phyloP scores from a whole-genome alignment of 2,329 filamentous ascomycete species.

The Botrytis medusae region DNA sequence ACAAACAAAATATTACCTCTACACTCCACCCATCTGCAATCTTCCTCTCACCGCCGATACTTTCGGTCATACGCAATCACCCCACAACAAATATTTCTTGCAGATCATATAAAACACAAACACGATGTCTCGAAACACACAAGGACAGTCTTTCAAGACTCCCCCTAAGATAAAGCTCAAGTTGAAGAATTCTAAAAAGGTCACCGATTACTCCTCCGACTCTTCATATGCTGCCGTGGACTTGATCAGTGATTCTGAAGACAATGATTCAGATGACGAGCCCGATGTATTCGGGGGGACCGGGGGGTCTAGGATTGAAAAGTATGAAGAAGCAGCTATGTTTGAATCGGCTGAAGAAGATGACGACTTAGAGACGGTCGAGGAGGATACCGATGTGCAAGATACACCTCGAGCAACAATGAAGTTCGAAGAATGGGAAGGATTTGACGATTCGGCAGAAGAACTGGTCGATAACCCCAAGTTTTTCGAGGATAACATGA shows the following conservation, averaged over 20 bases:
- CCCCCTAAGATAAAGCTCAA: slow-evolving; percentile 24
- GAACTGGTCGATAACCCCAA: not conserved
- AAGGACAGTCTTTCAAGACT: slow-evolving; percentile 48
- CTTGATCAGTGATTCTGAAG: slow-evolving; percentile 73
- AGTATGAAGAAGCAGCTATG: slow-evolving; percentile 53
- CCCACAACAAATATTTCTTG: slow-evolving; percentile 7
- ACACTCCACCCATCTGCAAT: not conserved
- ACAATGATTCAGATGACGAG: slow-evolving; percentile 59
- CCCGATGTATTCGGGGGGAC: slow-evolving; percentile 68
- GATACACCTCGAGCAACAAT: slow-evolving; percentile 5
- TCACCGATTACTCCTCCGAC: slow-evolving; percentile 58
- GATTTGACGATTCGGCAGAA: slow-evolving; percentile 3
- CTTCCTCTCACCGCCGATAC: slow-evolving; percentile 30
- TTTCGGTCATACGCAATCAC: slow-evolving; percentile 15
- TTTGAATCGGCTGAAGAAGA: slow-evolving; percentile 49
- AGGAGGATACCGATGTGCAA: slow-evolving; percentile 3
- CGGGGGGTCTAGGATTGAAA: slow-evolving; percentile 57
- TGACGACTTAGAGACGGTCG: slow-evolving; percentile 12
- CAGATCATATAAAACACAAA: slow-evolving; percentile 16
- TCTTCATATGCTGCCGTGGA: slow-evolving; percentile 75
- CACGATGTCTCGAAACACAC: slow-evolving; percentile 48
- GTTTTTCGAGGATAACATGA: not conserved
- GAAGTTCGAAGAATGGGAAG: slow-evolving; percentile 16
- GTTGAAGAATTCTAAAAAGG: slow-evolving; percentile 25
- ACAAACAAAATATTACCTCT: not conserved